phyloP scores from a whole-genome alignment of 805 yeast genomes.

The Zygoascus bituminiphila region DNA sequence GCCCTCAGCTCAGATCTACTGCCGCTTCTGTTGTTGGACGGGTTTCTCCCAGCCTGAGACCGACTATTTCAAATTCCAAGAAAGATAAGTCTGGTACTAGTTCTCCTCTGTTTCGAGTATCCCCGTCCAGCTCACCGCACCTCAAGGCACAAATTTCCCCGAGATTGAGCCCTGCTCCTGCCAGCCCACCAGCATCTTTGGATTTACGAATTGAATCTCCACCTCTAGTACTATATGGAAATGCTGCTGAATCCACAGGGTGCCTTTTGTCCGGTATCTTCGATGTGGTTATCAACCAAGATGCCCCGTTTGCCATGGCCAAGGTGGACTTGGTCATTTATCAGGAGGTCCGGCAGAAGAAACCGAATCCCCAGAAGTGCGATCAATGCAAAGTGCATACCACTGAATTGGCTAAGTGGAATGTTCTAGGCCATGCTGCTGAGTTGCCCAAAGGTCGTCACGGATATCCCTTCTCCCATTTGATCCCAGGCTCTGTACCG shows the following conservation, averaged over 20 bases:
- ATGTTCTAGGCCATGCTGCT: slow-evolving; percentile 53
- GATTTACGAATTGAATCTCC: slow-evolving; percentile 76
- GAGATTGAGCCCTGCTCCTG: not conserved
- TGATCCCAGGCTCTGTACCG: slow-evolving; percentile 82
- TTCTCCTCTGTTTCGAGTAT: not conserved
- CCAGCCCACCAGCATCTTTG: slow-evolving; percentile 11
- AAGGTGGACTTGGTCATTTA: slow-evolving; percentile 52
- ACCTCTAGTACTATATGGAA: slow-evolving; percentile 80
- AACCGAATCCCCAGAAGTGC: slow-evolving; percentile 6
- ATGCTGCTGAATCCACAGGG: slow-evolving; percentile 71
- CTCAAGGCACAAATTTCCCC: not conserved
- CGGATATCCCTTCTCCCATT: slow-evolving; percentile 85
- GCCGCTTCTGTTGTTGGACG: slow-evolving; percentile 22
- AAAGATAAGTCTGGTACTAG: not conserved
- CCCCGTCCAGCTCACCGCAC: not conserved
- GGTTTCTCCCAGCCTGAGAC: slow-evolving; percentile 18
- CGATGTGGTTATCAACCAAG: slow-evolving; percentile 46
- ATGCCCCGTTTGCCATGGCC: slow-evolving; percentile 35
- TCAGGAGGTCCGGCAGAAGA: slow-evolving; percentile 46
- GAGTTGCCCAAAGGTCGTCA: slow-evolving; percentile 63
- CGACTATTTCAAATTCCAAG: not conserved
- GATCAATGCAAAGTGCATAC: slow-evolving; percentile 45
- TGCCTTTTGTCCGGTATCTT: slow-evolving; percentile 77
- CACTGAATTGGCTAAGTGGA: slow-evolving; percentile 79
- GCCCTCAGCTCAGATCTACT: slow-evolving; percentile 15